Conservation (phyloP, 106 monocot genomes). For the Dendrobium chrysotoxum region DNA sequence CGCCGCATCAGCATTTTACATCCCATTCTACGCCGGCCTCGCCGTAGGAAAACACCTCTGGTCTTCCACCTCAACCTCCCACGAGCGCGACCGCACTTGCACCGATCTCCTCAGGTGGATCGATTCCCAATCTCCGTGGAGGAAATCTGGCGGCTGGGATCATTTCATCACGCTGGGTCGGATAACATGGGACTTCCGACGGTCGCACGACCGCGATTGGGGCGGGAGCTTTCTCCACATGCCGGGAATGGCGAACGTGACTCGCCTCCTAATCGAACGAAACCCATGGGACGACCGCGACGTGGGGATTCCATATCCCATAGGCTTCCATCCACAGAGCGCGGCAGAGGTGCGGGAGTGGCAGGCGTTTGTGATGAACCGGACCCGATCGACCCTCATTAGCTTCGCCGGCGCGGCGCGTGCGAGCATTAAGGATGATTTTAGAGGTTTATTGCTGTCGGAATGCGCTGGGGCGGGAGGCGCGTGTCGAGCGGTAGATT, state of each 20-base stretch:
- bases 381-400: constrained; percentile 37
- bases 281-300: constrained; percentile 69
- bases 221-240: constrained; percentile 70
- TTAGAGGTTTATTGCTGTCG: constrained; percentile 39
- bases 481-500: constrained; percentile 55
- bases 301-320: constrained; percentile 88
- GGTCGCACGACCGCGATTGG: constrained; percentile 51
- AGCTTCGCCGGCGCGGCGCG: constrained; percentile 74
- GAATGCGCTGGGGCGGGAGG: constrained; percentile 34
- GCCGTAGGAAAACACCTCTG: constrained; percentile 68
- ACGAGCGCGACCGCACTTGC: constrained; percentile 21
- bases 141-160: constrained; percentile 12
- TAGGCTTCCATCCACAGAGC: constrained; percentile 77
- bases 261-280: constrained; percentile 75
- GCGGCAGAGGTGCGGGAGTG: constrained; percentile 37
- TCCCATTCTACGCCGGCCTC: constrained; percentile 92
- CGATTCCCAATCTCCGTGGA: constrained; percentile 12
- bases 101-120: constrained; percentile 18
- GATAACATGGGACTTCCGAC: constrained; percentile 34
- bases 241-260: constrained; percentile 71
- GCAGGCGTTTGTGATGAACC: constrained; percentile 53
- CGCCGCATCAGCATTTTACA: constrained; percentile 64
- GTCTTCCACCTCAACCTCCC: constrained; percentile 31
- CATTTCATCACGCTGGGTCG: constrained; percentile 28
- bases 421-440: constrained; percentile 47